Percentiles rank a stretch among this genome's conserved stretches.
Conservation (phyloP, 2,329 filamentous ascomycete species). For the Epichloe baconii region DNA sequence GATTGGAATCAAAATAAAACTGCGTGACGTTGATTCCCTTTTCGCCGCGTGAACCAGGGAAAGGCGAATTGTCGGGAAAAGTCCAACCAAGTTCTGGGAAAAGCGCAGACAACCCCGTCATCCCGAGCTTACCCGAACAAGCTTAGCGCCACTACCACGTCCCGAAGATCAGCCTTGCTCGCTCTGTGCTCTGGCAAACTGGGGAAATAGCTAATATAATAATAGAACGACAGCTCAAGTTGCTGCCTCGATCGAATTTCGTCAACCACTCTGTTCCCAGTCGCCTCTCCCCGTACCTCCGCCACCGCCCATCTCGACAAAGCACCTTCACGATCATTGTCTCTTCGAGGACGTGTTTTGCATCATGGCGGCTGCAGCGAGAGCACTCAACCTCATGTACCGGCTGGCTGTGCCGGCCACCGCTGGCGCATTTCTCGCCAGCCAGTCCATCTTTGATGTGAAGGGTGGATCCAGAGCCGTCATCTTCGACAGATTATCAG, state of each 20-base stretch:
- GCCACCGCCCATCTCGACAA: not conserved
- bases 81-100: constrained; percentile 11
- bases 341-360: not conserved
- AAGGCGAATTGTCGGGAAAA: constrained; percentile 7
- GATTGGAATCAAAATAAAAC: constrained; percentile 13
- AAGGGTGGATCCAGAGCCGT: constrained; percentile 88
- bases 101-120: constrained; percentile 11
- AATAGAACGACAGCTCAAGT: not conserved
- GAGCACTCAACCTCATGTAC: constrained; percentile 49
- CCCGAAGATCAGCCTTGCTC: constrained; percentile 12
- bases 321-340: not conserved
- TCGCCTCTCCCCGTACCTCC: not conserved
- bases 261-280: not conserved
- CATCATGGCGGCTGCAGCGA: constrained; percentile 39
- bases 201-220: not conserved
- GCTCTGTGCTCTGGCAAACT: not conserved
- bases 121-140: constrained; percentile 22
- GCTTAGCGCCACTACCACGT: constrained; percentile 16
- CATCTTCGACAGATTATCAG: constrained; percentile 89
- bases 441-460: constrained; percentile 90
- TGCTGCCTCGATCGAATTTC: not conserved
- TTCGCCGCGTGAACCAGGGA: constrained; percentile 9
- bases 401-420: constrained; percentile 61
- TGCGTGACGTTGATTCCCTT: constrained; percentile 12
- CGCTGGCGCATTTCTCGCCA: constrained; percentile 51